Conservation (phyloP, 2,329 filamentous ascomycete genomes). For the Lecanicillium sp. region DNA sequence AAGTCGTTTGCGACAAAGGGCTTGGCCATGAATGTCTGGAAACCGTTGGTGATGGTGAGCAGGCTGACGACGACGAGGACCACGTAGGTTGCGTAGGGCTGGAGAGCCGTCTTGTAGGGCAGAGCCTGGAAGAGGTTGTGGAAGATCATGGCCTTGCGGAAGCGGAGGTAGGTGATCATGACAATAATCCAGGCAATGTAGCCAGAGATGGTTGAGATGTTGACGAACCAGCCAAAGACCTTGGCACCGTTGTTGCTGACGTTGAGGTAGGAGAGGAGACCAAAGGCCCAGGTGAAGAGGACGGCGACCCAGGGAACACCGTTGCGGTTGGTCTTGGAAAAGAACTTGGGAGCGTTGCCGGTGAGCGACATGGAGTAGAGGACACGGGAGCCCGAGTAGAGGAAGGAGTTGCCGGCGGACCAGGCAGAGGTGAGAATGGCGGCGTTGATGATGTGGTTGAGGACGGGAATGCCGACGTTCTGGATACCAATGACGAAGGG, state of each 20-base stretch:
- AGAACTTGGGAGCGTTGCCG: conserved; percentile 58
- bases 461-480: conserved; percentile 53
- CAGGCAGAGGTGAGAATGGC: conserved; percentile 61
- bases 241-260: conserved; percentile 54
- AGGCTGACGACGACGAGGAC: conserved; percentile 52
- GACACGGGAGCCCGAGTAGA: conserved; percentile 63
- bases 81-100: conserved; percentile 60
- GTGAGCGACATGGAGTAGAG: conserved; percentile 62
- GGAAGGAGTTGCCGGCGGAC: conserved; percentile 55
- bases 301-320: conserved; percentile 56
- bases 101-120: conserved; percentile 46
- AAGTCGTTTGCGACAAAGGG: conserved; percentile 61
- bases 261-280: conserved; percentile 65
- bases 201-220: conserved; percentile 58
- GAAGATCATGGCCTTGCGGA: conserved; percentile 48
- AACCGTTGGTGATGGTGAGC: conserved; percentile 68
- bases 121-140: conserved; percentile 45
- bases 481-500: conserved; percentile 64
- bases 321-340: conserved; percentile 52
- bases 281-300: conserved; percentile 50
- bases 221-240: conserved; percentile 68
- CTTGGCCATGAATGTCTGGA: conserved; percentile 63
- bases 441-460: conserved; percentile 63
- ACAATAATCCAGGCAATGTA: conserved; percentile 56
- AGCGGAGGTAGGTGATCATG: conserved; percentile 53